Conservation (phyloP, 2,329 filamentous ascomycete genomes). For the Verticillium klebahnii region DNA sequence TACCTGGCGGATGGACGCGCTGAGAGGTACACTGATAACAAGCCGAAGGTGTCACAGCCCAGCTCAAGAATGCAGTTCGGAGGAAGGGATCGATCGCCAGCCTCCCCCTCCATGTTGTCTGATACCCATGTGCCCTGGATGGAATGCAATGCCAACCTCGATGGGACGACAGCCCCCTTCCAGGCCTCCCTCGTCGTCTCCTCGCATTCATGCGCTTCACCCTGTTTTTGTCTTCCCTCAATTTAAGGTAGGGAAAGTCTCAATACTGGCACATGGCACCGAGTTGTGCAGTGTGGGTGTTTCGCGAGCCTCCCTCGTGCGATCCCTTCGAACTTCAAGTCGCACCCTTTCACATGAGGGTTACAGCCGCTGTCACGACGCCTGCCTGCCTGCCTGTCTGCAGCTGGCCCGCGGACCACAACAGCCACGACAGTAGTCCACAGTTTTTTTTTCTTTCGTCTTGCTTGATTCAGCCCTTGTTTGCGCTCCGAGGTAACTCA, state of each 20-base stretch:
- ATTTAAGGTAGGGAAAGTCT: not conserved
- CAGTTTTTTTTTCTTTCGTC: too few species aligned
- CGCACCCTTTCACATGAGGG: not conserved
- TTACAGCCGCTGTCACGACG: not conserved
- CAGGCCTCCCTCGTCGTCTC: too few species aligned
- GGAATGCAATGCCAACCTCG: not conserved
- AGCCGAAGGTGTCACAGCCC: not conserved
- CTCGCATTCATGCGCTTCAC: not conserved
- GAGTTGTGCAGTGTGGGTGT: not conserved
- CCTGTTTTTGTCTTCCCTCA: not conserved
- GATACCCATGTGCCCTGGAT: not conserved
- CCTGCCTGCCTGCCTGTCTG: not conserved
- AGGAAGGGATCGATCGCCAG: not conserved
- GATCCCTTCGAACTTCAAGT: not conserved
- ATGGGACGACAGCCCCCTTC: not conserved
- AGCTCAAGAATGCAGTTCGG: not conserved
- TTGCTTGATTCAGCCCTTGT: not conserved
- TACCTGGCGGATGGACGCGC: not conserved
- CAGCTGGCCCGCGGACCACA: not conserved
- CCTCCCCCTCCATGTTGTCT: not conserved
- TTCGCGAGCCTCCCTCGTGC: not conserved
- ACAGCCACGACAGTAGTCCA: not conserved
- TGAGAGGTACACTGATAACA: not conserved
- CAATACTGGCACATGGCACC: not conserved
- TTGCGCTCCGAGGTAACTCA: not conserved